phyloP scores from a whole-genome alignment of 805 yeast species.

The Ogataea naganishii region DNA sequence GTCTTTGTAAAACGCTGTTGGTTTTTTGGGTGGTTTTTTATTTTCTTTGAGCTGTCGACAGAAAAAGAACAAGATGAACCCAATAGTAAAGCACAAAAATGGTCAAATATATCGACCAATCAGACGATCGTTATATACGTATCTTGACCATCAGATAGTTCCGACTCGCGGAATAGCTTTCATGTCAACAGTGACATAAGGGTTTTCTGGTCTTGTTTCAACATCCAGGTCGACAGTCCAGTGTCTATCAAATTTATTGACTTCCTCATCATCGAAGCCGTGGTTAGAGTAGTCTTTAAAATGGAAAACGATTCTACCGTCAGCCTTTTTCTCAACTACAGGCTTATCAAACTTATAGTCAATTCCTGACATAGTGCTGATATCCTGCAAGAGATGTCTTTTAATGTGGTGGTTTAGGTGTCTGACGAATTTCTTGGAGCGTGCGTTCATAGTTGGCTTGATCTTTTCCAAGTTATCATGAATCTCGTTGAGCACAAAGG shows the following conservation, averaged over 20 bases:
- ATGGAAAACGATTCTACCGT: conserved; percentile 48
- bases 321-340: conserved; percentile 35
- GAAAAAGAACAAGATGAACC: too few relatives aligned
- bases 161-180: conserved; percentile 54
- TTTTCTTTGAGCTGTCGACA: too few relatives aligned
- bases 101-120: too few relatives aligned
- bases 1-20: too few relatives aligned
- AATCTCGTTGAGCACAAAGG: conserved; percentile 57
- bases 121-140: too few relatives aligned
- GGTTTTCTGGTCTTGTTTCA: conserved; percentile 56
- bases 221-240: conserved; percentile 57
- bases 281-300: conserved; percentile 48
- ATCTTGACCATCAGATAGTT: too few relatives aligned
- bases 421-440: conserved; percentile 58
- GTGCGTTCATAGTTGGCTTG: conserved; percentile 60
- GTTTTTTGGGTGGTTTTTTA: too few relatives aligned
- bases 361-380: conserved; percentile 47
- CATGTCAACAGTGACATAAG: conserved; percentile 58
- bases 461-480: conserved; percentile 62
- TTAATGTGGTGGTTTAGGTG: conserved; percentile 65
- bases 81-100: too few relatives aligned
- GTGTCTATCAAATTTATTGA: conserved; percentile 32
- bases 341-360: conserved; percentile 28
- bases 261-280: conserved; percentile 33
- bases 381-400: conserved; percentile 55